A percentile compares a stretch with the other conserved stretches of the same genome.
phyloP scores from a whole-genome alignment of 75 land plant genomes.

The Selaginella tamariscina region DNA sequence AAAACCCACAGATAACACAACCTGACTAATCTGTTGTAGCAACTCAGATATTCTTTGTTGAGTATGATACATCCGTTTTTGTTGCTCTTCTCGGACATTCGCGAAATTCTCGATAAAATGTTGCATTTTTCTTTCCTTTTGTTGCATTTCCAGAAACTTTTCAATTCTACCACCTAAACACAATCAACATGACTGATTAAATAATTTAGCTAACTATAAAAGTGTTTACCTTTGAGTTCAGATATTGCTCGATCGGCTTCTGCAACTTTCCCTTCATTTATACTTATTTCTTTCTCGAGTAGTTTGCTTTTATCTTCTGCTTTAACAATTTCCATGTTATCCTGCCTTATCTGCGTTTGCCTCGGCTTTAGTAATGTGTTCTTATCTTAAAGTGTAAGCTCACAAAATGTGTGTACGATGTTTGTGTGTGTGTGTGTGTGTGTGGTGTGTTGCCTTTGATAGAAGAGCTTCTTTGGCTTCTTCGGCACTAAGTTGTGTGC shows the following conservation, averaged over 20 bases:
- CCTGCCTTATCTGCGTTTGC: slow-evolving; percentile 18
- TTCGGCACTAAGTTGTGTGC: slow-evolving; percentile 10
- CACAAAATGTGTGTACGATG: background rate
- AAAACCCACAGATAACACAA: background rate
- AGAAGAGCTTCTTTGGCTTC: slow-evolving; percentile 18
- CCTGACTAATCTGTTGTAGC: slow-evolving; percentile 16
- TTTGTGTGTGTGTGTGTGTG: too few species aligned
- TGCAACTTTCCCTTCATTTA: slow-evolving; percentile 14
- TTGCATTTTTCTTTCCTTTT: slow-evolving; percentile 28
- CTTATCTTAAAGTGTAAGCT: background rate
- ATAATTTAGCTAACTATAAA: background rate
- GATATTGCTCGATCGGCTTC: slow-evolving; percentile 16
- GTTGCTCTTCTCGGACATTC: slow-evolving; percentile 11
- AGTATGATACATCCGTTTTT: background rate
- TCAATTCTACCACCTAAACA: slow-evolving; percentile 24
- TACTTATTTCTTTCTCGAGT: slow-evolving; percentile 15
- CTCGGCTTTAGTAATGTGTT: background rate
- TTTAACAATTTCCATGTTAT: slow-evolving; percentile 21
- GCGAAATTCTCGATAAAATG: slow-evolving; percentile 24
- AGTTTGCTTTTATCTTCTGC: slow-evolving; percentile 19
- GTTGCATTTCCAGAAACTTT: slow-evolving; percentile 28
- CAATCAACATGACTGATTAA: background rate
- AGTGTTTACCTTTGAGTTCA: slow-evolving; percentile 17
- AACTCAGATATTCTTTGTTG: slow-evolving; percentile 15
- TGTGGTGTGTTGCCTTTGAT: slow-evolving; percentile 9